A percentile compares a stretch with the other conserved stretches of the same genome.
Evolutionary conservation across 192 early-diverging fungal genomes (phyloP).

Genomic region (Coemansia sp.): DNA sequence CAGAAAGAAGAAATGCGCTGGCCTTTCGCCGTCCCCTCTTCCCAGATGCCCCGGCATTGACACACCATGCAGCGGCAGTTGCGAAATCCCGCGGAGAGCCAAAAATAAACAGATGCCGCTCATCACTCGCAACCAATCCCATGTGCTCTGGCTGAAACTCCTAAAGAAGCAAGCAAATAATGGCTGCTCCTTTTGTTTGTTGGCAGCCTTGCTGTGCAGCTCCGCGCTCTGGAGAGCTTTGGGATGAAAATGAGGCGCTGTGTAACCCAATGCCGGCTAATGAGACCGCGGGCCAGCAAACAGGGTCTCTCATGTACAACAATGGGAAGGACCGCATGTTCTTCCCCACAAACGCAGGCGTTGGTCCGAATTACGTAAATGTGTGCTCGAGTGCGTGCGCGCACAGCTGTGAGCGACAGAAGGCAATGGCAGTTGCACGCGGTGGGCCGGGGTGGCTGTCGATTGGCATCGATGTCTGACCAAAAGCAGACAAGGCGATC

Average conservation of each 20-base stretch:
- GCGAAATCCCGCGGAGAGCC: conserved; percentile 4
- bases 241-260: not conserved
- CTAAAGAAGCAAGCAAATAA: not conserved
- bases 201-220: not conserved
- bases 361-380: not conserved
- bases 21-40: not conserved
- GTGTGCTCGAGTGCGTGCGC: not conserved
- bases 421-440: too few species aligned
- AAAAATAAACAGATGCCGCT: not conserved
- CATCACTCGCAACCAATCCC: not conserved
- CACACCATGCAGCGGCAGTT: conserved; percentile 1
- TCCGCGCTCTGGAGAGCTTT: not conserved
- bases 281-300: conserved; percentile 4
- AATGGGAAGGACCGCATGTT: conserved; percentile 8
- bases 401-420: too few species aligned
- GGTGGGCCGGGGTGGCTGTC: not conserved
- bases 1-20: not conserved
- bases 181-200: not conserved
- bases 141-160: not conserved
- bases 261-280: not conserved
- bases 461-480: conserved; percentile 10
- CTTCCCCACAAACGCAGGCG: not conserved
- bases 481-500: conserved; percentile 19
- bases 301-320: conserved; percentile 2
- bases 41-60: not conserved